These are phyloP conservation scores for Parastagonospora nodorum DNA, from an alignment of 2,329 filamentous ascomycete genomes.

Conservation along the genomic window DNA sequence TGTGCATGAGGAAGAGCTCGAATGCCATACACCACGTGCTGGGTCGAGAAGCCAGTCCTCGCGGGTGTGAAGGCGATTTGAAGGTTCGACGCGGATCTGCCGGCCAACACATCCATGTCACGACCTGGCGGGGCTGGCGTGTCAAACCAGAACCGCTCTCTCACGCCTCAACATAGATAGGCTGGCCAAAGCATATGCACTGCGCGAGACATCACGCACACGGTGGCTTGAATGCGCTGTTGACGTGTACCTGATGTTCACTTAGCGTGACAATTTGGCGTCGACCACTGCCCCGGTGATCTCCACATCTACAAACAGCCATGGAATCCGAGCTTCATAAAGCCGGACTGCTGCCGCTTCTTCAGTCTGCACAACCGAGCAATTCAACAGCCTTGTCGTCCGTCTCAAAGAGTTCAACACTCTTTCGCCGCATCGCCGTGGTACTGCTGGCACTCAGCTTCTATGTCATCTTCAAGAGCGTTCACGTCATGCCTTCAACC, in stretches of 20 bases:
- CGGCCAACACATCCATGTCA: constrained; percentile 2
- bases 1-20: not conserved
- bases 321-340: constrained; percentile 26
- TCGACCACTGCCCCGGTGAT: not conserved
- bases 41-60: not conserved
- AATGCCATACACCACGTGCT: not conserved
- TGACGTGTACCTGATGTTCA: constrained; percentile 11
- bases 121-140: constrained; percentile 2
- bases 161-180: not conserved
- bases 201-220: constrained; percentile 1
- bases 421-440: constrained; percentile 16
- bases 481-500: constrained; percentile 14
- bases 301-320: constrained; percentile 19
- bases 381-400: constrained; percentile 19
- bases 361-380: constrained; percentile 1
- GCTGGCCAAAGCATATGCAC: not conserved
- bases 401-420: constrained; percentile 25
- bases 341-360: constrained; percentile 5
- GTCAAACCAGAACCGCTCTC: constrained; percentile 1
- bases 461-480: constrained; percentile 7
- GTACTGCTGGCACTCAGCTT: constrained; percentile 9
- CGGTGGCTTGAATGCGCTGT: constrained; percentile 10
- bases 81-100: not conserved
- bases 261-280: constrained; percentile 1
- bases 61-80: not conserved